These are phyloP conservation scores for Fusarium citri DNA, from an alignment of 2,329 filamentous ascomycete genomes.

Conservation along the genomic window DNA sequence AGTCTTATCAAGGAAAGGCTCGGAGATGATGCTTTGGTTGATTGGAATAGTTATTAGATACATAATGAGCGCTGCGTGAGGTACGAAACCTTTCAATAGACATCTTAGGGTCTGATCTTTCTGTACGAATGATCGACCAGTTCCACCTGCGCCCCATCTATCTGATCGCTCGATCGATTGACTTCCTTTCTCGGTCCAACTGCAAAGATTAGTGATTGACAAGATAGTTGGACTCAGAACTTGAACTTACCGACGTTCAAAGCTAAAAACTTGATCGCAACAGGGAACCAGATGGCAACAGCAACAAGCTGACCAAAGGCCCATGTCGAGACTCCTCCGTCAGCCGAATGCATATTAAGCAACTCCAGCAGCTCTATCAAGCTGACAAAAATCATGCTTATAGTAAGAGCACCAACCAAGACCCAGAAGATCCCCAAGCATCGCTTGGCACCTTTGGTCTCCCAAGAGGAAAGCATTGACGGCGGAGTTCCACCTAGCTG, in stretches of 20 bases:
- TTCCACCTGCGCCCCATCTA: not conserved
- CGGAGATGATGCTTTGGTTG: constrained; percentile 51
- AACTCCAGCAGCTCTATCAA: not conserved
- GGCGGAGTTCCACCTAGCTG: not conserved
- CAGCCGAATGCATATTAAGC: not conserved
- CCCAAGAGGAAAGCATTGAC: not conserved
- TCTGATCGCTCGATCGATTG: accelerated
- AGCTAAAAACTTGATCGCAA: not conserved
- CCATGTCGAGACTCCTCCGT: not conserved
- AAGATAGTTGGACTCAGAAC: accelerated
- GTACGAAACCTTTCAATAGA: no score
- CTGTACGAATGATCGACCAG: not conserved
- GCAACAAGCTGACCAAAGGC: constrained; percentile 13
- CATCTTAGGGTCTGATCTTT: not conserved
- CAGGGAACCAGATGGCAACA: constrained; percentile 9
- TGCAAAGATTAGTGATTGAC: not conserved
- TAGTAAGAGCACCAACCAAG: accelerated
- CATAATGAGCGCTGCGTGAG: not conserved
- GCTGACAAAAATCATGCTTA: not conserved
- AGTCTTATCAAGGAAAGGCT: constrained; percentile 55
- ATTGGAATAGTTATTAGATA: constrained; percentile 17
- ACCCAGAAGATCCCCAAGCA: not conserved
- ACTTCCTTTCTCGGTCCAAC: not conserved
- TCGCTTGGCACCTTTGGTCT: not conserved
- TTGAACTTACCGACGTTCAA: not conserved